Percentiles rank a stretch among this genome's conserved stretches.
These are phyloP conservation scores for Aspergillus sp. DNA, from an alignment of 2,329 filamentous ascomycete species.

Conservation along the genomic window DNA sequence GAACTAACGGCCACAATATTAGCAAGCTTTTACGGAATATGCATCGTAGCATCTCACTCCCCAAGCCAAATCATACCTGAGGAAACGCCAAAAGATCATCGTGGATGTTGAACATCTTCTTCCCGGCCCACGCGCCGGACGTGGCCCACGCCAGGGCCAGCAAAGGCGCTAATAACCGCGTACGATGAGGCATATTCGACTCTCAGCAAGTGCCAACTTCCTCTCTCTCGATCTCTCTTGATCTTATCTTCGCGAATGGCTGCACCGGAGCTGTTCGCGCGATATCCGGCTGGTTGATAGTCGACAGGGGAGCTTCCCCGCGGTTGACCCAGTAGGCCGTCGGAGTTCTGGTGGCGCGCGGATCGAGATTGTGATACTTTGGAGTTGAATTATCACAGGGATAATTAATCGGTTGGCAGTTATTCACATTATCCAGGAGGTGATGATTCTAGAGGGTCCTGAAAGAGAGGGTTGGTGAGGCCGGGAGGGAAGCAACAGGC, in stretches of 20 bases:
- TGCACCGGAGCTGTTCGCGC: not conserved
- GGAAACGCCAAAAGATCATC: constrained; percentile 82
- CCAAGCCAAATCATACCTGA: constrained; percentile 50
- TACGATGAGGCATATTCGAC: not conserved
- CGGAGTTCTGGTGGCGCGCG: not conserved
- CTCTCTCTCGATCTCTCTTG: not conserved
- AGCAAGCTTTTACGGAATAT: not conserved
- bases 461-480: no score
- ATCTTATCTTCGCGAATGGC: no score
- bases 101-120: constrained; percentile 69
- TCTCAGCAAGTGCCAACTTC: not conserved
- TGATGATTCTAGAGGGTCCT: no score
- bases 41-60: not conserved
- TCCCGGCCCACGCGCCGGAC: constrained; percentile 41
- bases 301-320: constrained; percentile 1
- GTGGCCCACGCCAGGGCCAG: constrained; percentile 25
- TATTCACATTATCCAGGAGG: no score
- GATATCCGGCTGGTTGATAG: not conserved
- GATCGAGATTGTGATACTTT: no score
- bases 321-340: not conserved
- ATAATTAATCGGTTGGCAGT: no score
- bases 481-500: constrained; percentile 3
- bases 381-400: no score
- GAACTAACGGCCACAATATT: constrained; percentile 48
- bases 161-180: constrained; percentile 17